phyloP scores from a whole-genome alignment of 805 yeast genomes.

The Isabelozyma heimii region DNA sequence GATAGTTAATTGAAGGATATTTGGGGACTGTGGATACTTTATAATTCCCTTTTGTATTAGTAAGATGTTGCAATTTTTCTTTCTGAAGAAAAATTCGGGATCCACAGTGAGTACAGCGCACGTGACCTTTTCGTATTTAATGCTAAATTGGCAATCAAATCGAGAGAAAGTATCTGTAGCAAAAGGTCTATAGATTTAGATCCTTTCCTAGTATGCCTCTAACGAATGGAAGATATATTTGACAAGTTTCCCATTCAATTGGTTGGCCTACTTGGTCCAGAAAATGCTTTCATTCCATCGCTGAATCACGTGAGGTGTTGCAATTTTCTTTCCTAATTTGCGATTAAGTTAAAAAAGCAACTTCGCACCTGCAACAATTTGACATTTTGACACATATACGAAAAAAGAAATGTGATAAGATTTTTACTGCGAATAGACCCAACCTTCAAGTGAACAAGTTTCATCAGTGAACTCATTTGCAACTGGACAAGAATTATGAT shows the following conservation, averaged over 20 bases:
- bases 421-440: too few species aligned
- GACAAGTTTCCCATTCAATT: background rate
- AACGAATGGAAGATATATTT: background rate
- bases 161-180: background rate
- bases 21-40: background rate
- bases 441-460: too few species aligned
- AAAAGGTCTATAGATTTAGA: too few species aligned
- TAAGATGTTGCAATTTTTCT: background rate
- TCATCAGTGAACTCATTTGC: too few species aligned
- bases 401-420: background rate
- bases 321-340: constrained; percentile 9
- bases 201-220: too few species aligned
- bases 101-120: constrained; percentile 23
- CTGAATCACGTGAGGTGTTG: constrained; percentile 25
- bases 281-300: too few species aligned
- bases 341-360: background rate
- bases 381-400: background rate
- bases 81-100: background rate
- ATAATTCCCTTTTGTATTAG: background rate
- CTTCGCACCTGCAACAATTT: background rate
- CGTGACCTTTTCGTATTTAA: constrained; percentile 14
- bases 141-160: background rate
- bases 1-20: background rate
- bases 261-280: background rate
- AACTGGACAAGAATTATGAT: too few species aligned